Evolutionary conservation across 2,329 filamentous ascomycete species (phyloP).

Genomic region (Ophiostoma sp.): DNA sequence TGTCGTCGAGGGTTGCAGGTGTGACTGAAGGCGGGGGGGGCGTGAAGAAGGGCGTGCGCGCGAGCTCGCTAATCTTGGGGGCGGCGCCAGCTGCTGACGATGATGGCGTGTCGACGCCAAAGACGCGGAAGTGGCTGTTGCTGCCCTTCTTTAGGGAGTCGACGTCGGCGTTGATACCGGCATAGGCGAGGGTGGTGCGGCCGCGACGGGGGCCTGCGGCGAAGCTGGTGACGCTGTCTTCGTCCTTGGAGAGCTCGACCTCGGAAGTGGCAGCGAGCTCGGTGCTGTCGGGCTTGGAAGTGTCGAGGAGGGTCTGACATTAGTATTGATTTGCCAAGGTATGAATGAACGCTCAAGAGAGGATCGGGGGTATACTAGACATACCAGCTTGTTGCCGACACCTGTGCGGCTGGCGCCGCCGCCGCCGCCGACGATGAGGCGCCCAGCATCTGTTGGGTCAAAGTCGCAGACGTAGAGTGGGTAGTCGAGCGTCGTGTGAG

Average conservation of each 20-base stretch:
- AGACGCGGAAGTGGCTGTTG: slow-evolving; percentile 79
- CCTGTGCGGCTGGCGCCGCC: slow-evolving; percentile 77
- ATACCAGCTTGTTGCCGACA: slow-evolving; percentile 79
- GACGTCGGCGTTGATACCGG: slow-evolving; percentile 78
- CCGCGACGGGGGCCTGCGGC: slow-evolving; percentile 59
- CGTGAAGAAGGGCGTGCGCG: slow-evolving; percentile 49
- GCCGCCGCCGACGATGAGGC: slow-evolving; percentile 78
- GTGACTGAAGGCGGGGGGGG: slow-evolving; percentile 25
- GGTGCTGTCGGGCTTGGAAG: slow-evolving; percentile 54
- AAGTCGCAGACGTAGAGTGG: slow-evolving; percentile 86
- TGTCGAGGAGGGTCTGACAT: slow-evolving; percentile 62
- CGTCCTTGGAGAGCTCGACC: slow-evolving; percentile 71
- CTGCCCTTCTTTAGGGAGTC: slow-evolving; percentile 66
- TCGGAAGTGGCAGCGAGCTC: slow-evolving; percentile 63
- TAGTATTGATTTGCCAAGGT: background rate
- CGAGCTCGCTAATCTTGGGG: slow-evolving; percentile 47
- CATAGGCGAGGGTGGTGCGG: slow-evolving; percentile 56
- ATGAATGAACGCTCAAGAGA: background rate
- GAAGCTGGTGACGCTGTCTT: slow-evolving; percentile 84
- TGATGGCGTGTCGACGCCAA: slow-evolving; percentile 50
- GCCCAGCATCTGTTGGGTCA: slow-evolving; percentile 70
- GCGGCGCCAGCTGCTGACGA: slow-evolving; percentile 34
- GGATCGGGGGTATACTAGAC: slow-evolving; percentile 32
- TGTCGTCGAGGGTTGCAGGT: slow-evolving; percentile 32
- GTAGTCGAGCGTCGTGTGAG: slow-evolving; percentile 68